These are phyloP conservation scores for Cryptosporidium parvum DNA, from an alignment of 169 alveolate genomes.

Conservation along the genomic window DNA sequence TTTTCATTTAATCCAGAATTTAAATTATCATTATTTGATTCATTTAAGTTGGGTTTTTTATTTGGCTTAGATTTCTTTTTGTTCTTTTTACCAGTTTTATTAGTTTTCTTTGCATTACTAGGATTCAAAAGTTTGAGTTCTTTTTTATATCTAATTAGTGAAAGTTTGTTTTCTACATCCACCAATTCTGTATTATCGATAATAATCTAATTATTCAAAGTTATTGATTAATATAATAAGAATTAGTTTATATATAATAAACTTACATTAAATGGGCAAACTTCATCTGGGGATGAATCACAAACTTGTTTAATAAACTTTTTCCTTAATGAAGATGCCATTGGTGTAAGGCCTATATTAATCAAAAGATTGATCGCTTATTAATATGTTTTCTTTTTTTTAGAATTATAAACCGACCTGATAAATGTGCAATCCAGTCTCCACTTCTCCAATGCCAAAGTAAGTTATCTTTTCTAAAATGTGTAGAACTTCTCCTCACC, in stretches of 20 bases:
- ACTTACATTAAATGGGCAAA: slow-evolving; percentile 73
- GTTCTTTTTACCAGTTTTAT: background rate
- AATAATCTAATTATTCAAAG: slow-evolving; percentile 2
- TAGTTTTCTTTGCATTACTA: background rate
- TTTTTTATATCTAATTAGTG: slow-evolving; percentile 56
- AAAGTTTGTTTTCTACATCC: slow-evolving; percentile 36
- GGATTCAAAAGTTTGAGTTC: slow-evolving; percentile 12
- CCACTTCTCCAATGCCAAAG: slow-evolving; percentile 76
- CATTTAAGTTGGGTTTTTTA: background rate
- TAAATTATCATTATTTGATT: background rate
- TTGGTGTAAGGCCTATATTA: slow-evolving; percentile 72
- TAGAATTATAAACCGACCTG: slow-evolving; percentile 51
- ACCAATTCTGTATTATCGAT: slow-evolving; percentile 37
- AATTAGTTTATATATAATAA: background rate
- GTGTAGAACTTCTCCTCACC: slow-evolving; percentile 60
- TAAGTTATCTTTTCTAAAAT: slow-evolving; percentile 68
- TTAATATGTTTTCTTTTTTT: too few species aligned
- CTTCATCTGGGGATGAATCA: slow-evolving; percentile 58
- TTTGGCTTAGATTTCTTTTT: background rate
- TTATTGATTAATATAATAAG: background rate
- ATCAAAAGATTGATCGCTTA: background rate
- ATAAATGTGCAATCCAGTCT: slow-evolving; percentile 77
- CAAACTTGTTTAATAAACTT: slow-evolving; percentile 74
- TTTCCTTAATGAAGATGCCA: slow-evolving; percentile 68
- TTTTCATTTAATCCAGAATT: background rate